Percentiles rank a stretch among this genome's conserved stretches.
Evolutionary conservation across 371 early-diverging fungal species (phyloP).

Genomic region (Basidiobolus heterosporus): DNA sequence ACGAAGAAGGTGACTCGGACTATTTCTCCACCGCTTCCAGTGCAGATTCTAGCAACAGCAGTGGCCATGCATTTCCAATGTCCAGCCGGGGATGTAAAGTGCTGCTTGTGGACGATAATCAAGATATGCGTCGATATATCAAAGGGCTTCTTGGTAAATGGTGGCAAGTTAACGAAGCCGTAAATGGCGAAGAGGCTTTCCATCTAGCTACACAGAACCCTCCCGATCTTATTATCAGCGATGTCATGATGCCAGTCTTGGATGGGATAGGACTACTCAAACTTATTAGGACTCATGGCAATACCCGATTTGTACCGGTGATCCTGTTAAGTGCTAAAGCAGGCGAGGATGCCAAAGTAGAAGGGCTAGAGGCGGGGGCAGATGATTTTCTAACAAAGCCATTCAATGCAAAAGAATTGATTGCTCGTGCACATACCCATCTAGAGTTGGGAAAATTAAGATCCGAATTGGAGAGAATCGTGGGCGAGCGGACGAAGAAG

Average conservation of each 20-base stretch:
- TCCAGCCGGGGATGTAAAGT: not conserved
- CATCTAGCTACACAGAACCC: not conserved
- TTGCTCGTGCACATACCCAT: constrained; percentile 23
- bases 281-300: constrained; percentile 11
- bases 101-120: not conserved
- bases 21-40: no score
- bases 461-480: constrained; percentile 5
- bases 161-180: not conserved
- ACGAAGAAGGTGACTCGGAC: not conserved
- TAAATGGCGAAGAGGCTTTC: not conserved
- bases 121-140: not conserved
- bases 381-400: constrained; percentile 29
- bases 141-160: not conserved
- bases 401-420: constrained; percentile 22
- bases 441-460: constrained; percentile 16
- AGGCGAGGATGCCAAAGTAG: constrained; percentile 19
- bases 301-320: constrained; percentile 17
- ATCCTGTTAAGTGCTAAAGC: constrained; percentile 23
- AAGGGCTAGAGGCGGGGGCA: constrained; percentile 21
- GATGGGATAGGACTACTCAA: constrained; percentile 21
- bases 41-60: no score
- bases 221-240: not conserved
- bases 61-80: not conserved
- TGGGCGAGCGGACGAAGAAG: no score
- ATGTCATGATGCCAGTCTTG: constrained; percentile 28